These are phyloP conservation scores for Talaromyces thailandensis DNA, from an alignment of 495 filamentous ascomycete genomes.

Conservation along the genomic window DNA sequence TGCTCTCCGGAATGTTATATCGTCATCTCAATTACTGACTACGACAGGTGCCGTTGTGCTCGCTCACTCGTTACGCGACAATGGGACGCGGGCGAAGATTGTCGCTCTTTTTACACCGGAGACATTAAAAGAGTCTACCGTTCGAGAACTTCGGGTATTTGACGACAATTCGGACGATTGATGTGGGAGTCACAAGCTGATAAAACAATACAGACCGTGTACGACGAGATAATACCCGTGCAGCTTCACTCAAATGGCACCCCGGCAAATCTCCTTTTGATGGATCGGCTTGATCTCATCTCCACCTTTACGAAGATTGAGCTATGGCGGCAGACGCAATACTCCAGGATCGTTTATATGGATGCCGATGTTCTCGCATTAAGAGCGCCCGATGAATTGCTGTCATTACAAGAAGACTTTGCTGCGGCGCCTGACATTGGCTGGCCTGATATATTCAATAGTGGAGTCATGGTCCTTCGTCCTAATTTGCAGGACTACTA, in stretches of 20 bases:
- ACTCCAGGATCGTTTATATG: slow-evolving; percentile 81
- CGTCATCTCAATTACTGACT: slow-evolving; percentile 14
- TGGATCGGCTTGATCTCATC: slow-evolving; percentile 83
- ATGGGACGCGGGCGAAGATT: slow-evolving; percentile 76
- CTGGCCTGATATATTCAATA: slow-evolving; percentile 98
- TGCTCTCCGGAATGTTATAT: background rate
- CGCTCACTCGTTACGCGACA: slow-evolving; percentile 90
- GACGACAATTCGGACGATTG: background rate
- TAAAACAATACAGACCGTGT: slow-evolving; percentile 54
- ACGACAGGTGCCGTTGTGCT: slow-evolving; percentile 76
- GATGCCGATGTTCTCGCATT: slow-evolving; percentile 86
- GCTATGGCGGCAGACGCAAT: slow-evolving; percentile 87
- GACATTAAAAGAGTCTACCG: slow-evolving; percentile 57
- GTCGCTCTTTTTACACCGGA: slow-evolving; percentile 76
- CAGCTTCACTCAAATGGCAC: slow-evolving; percentile 63
- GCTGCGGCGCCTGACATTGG: slow-evolving; percentile 92
- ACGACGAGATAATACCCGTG: slow-evolving; percentile 84
- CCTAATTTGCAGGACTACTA: slow-evolving; percentile 85
- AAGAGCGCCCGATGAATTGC: slow-evolving; percentile 85
- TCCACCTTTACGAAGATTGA: slow-evolving; percentile 95
- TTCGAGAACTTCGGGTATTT: slow-evolving; percentile 67
- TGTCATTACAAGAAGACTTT: slow-evolving; percentile 66
- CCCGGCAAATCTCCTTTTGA: slow-evolving; percentile 78
- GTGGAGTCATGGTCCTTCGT: slow-evolving; percentile 82
- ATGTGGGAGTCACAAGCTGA: background rate